A percentile compares a stretch with the other conserved stretches of the same genome.
These are phyloP conservation scores for Cryptococcus sp. DNA, from an alignment of 1,284 basidiomycete genomes.

Conservation along the genomic window DNA sequence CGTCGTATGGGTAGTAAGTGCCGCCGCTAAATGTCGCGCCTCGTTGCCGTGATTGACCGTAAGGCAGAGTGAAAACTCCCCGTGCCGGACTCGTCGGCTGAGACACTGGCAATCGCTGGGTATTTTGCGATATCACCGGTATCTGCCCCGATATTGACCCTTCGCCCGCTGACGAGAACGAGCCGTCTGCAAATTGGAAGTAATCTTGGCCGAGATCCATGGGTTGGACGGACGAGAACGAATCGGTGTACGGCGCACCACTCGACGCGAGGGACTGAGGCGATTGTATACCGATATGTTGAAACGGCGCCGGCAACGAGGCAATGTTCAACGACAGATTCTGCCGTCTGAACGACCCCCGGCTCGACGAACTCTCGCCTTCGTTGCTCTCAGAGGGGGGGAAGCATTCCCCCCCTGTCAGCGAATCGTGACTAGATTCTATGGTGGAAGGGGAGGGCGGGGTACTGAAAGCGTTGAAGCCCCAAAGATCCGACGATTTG, in stretches of 20 bases:
- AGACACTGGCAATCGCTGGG: constrained; percentile 41
- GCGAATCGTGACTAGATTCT: constrained; percentile 43
- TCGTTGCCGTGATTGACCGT: constrained; percentile 32
- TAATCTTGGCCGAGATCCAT: constrained; percentile 39
- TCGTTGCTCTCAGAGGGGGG: constrained; percentile 37
- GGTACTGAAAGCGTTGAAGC: constrained; percentile 25
- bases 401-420: constrained; percentile 45
- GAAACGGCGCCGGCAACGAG: constrained; percentile 26
- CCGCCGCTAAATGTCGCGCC: constrained; percentile 48
- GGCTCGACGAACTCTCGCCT: constrained; percentile 19
- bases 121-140: constrained; percentile 16
- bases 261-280: constrained; percentile 39
- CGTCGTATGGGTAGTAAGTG: constrained; percentile 27
- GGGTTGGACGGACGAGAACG: constrained; percentile 25
- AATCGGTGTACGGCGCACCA: constrained; percentile 43
- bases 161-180: constrained; percentile 27
- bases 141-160: constrained; percentile 17
- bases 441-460: constrained; percentile 51
- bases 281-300: constrained; percentile 25
- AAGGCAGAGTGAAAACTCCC: constrained; percentile 31
- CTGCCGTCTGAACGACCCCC: constrained; percentile 30
- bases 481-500: constrained; percentile 14
- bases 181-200: constrained; percentile 36
- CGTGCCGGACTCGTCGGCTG: constrained; percentile 47
- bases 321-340: constrained; percentile 44